These are phyloP conservation scores for Phaeomoniella chlamydospora DNA, from an alignment of 2,329 filamentous ascomycete species.

Conservation along the genomic window DNA sequence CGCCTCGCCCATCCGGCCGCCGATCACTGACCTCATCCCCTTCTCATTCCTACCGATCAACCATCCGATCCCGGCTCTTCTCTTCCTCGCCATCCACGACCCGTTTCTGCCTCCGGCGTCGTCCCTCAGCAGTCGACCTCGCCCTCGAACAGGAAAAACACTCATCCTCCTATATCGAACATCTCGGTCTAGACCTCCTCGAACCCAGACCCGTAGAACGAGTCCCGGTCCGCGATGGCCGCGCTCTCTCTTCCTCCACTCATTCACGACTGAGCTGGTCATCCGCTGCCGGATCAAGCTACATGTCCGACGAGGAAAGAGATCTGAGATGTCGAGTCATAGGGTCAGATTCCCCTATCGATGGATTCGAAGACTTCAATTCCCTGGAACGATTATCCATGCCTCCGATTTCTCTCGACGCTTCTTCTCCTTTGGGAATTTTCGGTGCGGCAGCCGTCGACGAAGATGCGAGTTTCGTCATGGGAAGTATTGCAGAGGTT, in stretches of 20 bases:
- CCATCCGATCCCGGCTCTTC: conserved; percentile 5
- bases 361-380: conserved; percentile 3
- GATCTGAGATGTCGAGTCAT: background rate
- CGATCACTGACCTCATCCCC: conserved; percentile 14
- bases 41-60: conserved; percentile 15
- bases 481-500: conserved; percentile 2
- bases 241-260: background rate
- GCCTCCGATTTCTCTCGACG: background rate
- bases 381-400: conserved; percentile 7
- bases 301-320: background rate
- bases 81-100: conserved; percentile 3
- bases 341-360: conserved; percentile 9
- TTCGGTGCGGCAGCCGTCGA: background rate
- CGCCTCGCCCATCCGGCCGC: conserved; percentile 14
- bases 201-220: conserved; percentile 28
- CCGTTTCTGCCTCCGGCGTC: conserved; percentile 18
- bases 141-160: conserved; percentile 26
- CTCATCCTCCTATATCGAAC: conserved; percentile 18
- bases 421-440: background rate
- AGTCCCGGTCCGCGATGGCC: conserved; percentile 6
- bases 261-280: conserved; percentile 1
- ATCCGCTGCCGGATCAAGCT: too few relatives aligned
- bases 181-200: conserved; percentile 25
- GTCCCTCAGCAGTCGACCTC: conserved; percentile 27
- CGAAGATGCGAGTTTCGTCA: background rate